Percentiles rank a stretch among this genome's conserved stretches.
Evolutionary conservation across 805 yeast species (phyloP).

Genomic region (Wickerhamiella allomyrinae): DNA sequence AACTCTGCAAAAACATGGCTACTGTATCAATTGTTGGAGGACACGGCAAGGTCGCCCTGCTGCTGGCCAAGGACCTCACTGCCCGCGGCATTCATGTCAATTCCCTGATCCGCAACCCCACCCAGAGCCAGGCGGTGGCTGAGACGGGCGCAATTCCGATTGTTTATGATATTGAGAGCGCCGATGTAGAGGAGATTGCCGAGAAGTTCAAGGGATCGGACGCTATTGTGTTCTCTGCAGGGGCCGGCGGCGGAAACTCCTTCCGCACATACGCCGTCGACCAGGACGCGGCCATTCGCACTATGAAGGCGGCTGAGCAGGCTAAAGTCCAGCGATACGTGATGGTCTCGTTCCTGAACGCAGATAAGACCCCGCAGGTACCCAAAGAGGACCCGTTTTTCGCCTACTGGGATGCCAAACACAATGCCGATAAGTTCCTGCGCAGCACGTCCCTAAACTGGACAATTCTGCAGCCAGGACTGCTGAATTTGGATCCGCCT

Average conservation of each 20-base stretch:
- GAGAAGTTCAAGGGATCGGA: constrained; percentile 33
- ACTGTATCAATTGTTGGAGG: constrained; percentile 42
- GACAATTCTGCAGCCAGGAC: constrained; percentile 45
- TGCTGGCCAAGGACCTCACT: constrained; percentile 27
- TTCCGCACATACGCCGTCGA: constrained; percentile 38
- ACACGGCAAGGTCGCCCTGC: constrained; percentile 45
- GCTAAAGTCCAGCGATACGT: constrained; percentile 34
- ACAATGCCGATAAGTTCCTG: constrained; percentile 40
- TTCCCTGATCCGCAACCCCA: constrained; percentile 32
- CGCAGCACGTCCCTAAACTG: constrained; percentile 32
- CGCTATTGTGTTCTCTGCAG: constrained; percentile 48
- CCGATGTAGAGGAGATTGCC: constrained; percentile 26
- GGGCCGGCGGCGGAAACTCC: constrained; percentile 44
- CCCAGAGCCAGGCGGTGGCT: constrained; percentile 31
- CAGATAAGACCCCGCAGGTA: constrained; percentile 33
- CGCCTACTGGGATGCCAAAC: constrained; percentile 45
- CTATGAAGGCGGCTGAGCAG: constrained; percentile 38
- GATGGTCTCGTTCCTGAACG: constrained; percentile 41
- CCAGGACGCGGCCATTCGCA: constrained; percentile 45
- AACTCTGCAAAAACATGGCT: neutral
- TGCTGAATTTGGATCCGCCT: constrained; percentile 28
- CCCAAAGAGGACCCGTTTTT: constrained; percentile 30
- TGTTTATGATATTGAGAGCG: constrained; percentile 26
- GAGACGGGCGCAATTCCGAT: constrained; percentile 28
- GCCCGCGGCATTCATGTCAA: constrained; percentile 23